Evolutionary conservation across 345 rosid genomes (phyloP).

Genomic region (Viola odorata): DNA sequence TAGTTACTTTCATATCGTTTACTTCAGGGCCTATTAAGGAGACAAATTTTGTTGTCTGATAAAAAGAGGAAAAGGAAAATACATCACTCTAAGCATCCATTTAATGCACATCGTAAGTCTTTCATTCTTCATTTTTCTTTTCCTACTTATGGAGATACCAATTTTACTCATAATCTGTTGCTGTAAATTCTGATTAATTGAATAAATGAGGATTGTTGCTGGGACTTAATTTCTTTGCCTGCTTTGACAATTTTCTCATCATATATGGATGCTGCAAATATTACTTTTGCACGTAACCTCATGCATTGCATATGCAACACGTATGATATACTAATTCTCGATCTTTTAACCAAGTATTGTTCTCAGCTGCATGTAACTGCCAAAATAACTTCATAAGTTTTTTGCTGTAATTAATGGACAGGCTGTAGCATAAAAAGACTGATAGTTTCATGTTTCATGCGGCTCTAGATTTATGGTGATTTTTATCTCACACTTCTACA

Average conservation of each 20-base stretch:
- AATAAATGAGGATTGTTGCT: neutral
- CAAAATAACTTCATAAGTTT: neutral
- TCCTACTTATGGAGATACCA: neutral
- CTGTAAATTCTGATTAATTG: neutral
- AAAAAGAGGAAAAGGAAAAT: slow-evolving; percentile 42
- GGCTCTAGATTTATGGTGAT: neutral
- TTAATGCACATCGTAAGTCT: slow-evolving; percentile 48
- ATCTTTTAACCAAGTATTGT: neutral
- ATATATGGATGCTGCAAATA: neutral
- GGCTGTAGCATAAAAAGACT: neutral
- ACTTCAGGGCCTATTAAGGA: neutral
- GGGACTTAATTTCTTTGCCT: neutral
- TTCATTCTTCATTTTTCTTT: neutral
- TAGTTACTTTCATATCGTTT: neutral
- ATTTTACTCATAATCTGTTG: neutral
- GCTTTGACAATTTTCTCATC: neutral
- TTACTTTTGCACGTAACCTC: neutral
- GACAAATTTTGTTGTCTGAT: slow-evolving; percentile 7
- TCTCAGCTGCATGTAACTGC: neutral
- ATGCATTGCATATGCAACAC: neutral
- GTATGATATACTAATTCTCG: neutral
- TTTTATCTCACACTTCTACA: neutral
- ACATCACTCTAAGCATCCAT: slow-evolving; percentile 50
- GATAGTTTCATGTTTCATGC: neutral
- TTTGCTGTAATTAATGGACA: neutral